Evolutionary conservation across 768 basidiomycete species (phyloP), one percentile per base, ranked within the genome.

Genomic region (Cystoderma amianthinum): DNA sequence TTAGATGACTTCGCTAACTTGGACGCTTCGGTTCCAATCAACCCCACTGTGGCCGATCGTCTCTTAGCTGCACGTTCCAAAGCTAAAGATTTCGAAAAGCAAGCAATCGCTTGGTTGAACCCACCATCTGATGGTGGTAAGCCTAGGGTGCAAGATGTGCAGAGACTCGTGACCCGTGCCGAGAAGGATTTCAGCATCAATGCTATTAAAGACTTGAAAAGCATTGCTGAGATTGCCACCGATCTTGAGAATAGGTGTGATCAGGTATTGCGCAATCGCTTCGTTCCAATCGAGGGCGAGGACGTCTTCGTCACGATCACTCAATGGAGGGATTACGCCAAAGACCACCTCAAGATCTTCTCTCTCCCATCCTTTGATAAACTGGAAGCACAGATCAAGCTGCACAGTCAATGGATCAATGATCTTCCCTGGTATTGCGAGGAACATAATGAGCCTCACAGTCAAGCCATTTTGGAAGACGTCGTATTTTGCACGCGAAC

Each of bases 211-310:
- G 76, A 84, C 38, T 64, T 91, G 36, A 81, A 81, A 55, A 71
- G 77, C 36, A 78, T 75, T 20, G 82, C 84, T 16, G 78, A 85
- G 44, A 80, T 87, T 47, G 88, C 85, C n/a, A 64, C 73, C 44
- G 86, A 88, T 51, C 74, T 89, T 18, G 87, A 91, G 61, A 66
- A 67, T 15, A 74, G 80, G 43, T 87, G 85, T 54, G 87, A 89
- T 30, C 71, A 76, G 21, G 83, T 89, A 21, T 59, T 89, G 44
- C 77, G 78, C 48, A 75, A 78, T 39, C 70, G 74, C 11, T 84
- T 80, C 49, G 68, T 67, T 33, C 70, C 65, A 40, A 63, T 53
- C 16, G 78, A 80, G 4, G 72, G 75, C 22, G 37, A 38, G 21
- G 79, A 87, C 47, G 68, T 86, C 36, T 86, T 92, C 53, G 69